These are phyloP conservation scores for Eimeria falciformis DNA, from an alignment of 169 alveolate genomes.

Conservation along the genomic window DNA sequence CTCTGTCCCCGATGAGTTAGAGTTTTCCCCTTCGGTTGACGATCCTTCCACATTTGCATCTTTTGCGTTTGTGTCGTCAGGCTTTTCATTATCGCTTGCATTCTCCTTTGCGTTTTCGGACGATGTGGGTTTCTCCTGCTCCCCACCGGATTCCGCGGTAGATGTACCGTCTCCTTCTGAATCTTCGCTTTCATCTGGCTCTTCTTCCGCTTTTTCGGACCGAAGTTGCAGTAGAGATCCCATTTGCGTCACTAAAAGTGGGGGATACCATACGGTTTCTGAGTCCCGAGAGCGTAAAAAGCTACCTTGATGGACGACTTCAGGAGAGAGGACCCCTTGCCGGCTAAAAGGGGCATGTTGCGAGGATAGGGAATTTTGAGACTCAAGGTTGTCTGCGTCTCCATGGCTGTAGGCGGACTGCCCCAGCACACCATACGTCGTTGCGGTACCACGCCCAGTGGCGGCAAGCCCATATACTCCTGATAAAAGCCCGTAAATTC, in stretches of 20 bases:
- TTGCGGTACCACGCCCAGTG: neutral
- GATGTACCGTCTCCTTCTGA: neutral
- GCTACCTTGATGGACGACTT: conserved; percentile 11
- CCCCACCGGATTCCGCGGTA: conserved; percentile 2
- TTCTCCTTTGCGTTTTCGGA: neutral
- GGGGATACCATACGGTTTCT: neutral
- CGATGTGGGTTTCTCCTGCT: neutral
- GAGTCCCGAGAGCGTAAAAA: neutral
- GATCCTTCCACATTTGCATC: neutral
- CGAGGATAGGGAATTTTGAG: too few relatives aligned
- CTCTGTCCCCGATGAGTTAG: neutral
- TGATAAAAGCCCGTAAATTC: neutral
- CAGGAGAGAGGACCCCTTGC: neutral
- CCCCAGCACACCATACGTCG: neutral
- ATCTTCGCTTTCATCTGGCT: neutral
- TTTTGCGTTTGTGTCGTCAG: neutral
- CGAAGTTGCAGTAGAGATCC: conserved; percentile 12
- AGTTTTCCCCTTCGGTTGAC: neutral
- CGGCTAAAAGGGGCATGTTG: neutral
- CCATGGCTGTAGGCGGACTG: too few relatives aligned
- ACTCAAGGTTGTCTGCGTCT: too few relatives aligned
- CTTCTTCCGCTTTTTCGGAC: neutral
- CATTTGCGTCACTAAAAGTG: neutral
- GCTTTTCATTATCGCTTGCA: too few relatives aligned
- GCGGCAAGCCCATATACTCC: neutral